Base-by-base conservation (phyloP, 2,329 filamentous ascomycete species). In the Xylaria multiplex region DNA sequence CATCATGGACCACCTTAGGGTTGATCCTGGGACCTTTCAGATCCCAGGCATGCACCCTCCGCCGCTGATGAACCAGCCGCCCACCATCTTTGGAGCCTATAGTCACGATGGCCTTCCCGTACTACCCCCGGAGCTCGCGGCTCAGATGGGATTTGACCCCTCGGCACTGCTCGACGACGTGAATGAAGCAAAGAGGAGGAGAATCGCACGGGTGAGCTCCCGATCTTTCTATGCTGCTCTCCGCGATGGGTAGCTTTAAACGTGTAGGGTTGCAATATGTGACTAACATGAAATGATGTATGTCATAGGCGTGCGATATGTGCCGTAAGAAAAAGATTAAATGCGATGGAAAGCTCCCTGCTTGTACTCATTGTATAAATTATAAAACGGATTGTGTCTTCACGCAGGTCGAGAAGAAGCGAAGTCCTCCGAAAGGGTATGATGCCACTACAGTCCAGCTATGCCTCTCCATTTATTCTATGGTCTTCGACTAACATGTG, bases 351-450 rank as follows among this genome's bases (percentile, higher is more conserved):
- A 97, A 96, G 81, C 88, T 97, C 81, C 95, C 96, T 43, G 90
- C 93, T 67, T 99, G 96, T 80, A 94, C 93, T 7, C 96, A 98
- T 80, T 99, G 95, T 79, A 91, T 91, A 78, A 98, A 97, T 79
- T 97, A 97, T 84, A 97, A 97, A 85, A 97, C 94, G 5, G 93
- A 97, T 74, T 99, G 95, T 79, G 88, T 97, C 73, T 98, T 98
- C 77, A 98, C 96, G 0, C 93, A 97, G 78, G 94, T 98, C 43
- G 96, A 99, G 83, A 99, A 99, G 89, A 99, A 99, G 85, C 88
- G 96, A 65, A 96, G 92, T 79, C 95, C 96, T 59, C 96, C 95
- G 1, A 99, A 98, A 84, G 95, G 96, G 93, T 97, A 86, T 71
- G 86, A 32, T 53, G 24, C 30, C 45, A 35, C 49, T 6, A 16